Conservation (phyloP, 345 rosid genomes). For the Dovyalis caffra region DNA sequence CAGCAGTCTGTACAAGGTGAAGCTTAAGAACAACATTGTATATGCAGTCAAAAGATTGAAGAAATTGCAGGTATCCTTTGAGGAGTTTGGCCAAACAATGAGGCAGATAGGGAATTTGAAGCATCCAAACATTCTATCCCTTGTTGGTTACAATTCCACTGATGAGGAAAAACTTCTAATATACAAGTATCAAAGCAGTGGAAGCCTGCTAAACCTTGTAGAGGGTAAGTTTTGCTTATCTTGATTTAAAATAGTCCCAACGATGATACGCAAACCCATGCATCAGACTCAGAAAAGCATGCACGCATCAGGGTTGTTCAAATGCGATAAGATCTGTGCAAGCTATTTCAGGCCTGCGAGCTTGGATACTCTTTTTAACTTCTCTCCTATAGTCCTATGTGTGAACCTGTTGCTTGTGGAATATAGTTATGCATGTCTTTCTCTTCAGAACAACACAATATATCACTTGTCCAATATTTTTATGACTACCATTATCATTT, state of each 20-base stretch:
- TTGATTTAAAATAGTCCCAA: too few relatives aligned
- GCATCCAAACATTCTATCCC: conserved; percentile 57
- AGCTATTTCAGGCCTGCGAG: too few relatives aligned
- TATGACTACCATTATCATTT: neutral
- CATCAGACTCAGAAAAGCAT: too few relatives aligned
- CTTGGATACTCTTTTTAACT: too few relatives aligned
- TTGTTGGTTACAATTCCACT: conserved; percentile 46
- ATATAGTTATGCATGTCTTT: too few relatives aligned
- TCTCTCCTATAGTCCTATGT: too few relatives aligned
- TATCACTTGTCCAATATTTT: neutral
- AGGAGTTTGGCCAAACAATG: conserved; percentile 43
- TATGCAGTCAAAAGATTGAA: conserved; percentile 62
- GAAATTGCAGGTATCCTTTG: conserved; percentile 40
- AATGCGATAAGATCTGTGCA: too few relatives aligned
- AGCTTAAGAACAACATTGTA: conserved; percentile 28
- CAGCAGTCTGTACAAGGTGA: conserved; percentile 58
- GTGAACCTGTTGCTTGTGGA: too few relatives aligned
- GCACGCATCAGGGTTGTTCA: too few relatives aligned
- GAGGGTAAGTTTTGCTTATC: conserved; percentile 28
- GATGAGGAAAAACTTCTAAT: conserved; percentile 52
- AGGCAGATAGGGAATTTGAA: conserved; percentile 48
- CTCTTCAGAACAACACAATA: too few relatives aligned
- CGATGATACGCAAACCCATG: too few relatives aligned
- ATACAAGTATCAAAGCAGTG: conserved; percentile 55
- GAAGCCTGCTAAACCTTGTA: conserved; percentile 46